These are phyloP conservation scores for Boletus huronensis DNA, from an alignment of 768 basidiomycete species.

Conservation along the genomic window DNA sequence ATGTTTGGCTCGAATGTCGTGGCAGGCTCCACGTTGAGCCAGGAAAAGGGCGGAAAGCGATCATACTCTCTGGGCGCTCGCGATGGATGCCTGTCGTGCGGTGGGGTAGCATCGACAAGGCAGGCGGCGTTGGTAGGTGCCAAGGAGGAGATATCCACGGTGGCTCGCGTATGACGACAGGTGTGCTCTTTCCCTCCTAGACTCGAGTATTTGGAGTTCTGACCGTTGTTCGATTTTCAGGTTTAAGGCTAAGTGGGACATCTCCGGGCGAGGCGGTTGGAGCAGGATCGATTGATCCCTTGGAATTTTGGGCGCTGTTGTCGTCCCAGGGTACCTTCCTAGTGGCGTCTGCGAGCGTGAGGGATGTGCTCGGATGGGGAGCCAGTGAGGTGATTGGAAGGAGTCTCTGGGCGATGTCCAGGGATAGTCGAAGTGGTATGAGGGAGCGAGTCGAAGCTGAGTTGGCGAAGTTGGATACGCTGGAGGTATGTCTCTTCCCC, in stretches of 20 bases:
- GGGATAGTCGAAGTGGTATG: conserved; percentile 16
- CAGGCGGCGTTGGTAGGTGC: conserved; percentile 36
- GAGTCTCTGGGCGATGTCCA: conserved; percentile 39
- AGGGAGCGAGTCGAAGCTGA: conserved; percentile 27
- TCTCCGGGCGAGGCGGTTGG: neutral
- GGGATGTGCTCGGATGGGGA: conserved; percentile 66
- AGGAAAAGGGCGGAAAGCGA: conserved; percentile 91
- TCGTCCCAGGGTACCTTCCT: conserved; percentile 46
- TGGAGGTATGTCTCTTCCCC: conserved; percentile 13
- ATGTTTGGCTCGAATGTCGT: conserved; percentile 89
- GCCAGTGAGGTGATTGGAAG: conserved; percentile 51
- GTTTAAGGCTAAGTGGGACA: neutral
- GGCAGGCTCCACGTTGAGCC: conserved; percentile 89
- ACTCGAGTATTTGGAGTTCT: neutral
- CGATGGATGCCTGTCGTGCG: conserved; percentile 58
- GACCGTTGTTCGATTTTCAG: conserved; percentile 1
- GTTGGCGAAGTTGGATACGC: conserved; percentile 19
- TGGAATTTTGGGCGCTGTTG: conserved; percentile 55
- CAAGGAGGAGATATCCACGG: neutral
- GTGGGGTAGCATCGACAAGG: conserved; percentile 56
- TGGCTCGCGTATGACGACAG: conserved; percentile 19
- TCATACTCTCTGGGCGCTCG: conserved; percentile 82
- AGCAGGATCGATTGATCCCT: conserved; percentile 4
- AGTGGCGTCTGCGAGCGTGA: conserved; percentile 46
- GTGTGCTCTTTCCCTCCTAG: neutral